Base-by-base conservation (phyloP, 257 asterid species). In the Fraxinus pennsylvanica region DNA sequence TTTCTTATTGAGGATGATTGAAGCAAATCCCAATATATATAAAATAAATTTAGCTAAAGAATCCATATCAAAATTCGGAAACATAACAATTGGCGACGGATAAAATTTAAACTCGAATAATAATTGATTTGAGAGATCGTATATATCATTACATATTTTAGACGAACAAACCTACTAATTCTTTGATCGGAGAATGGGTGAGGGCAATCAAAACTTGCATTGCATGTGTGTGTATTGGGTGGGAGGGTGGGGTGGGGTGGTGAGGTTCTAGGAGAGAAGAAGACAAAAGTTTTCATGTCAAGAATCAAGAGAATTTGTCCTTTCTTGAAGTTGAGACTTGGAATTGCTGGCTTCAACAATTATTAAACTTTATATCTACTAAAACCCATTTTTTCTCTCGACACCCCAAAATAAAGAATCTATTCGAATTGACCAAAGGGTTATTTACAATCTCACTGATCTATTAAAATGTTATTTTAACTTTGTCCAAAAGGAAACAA, bases 291-390 rank as follows among this genome's bases (percentile, higher is more conserved):
- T 79, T 32, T 63, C 66, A 75, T 76, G 86, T 81, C 87, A 77
- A 83, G 81, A 74, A 83, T 83, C 82, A 79, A 73, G 80, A 75
- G 22, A 81, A 76, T 74, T 32, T 84, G 83, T 81, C 85, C 74
- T 66, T 75, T 73, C 76, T 79, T 74, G 71, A 71, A 81, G 71
- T 75, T 61, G 68, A 61, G 66, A 70, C 75, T 65, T 45, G 74
- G 17, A 17, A 33, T 73, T 77, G 9, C 69, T 73, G 85, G 33
- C 33, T 61, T 74, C 74, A 77, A 43, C 72, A 74, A 39, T 9
- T 17, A 45, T 30, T 9, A 32, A 43, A 50, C n/a, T 32, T 14
- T 47, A 25, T 30, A 61, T 80, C 76, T 61, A 61, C 22, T 6
- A 52, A 52, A 52, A 4, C 75, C 75, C 9, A 39, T 19, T 68